Evolutionary conservation across 148 eudicot genomes (phyloP), one percentile per base, ranked within the genome.

Genomic region (Fallopia convolvulus): DNA sequence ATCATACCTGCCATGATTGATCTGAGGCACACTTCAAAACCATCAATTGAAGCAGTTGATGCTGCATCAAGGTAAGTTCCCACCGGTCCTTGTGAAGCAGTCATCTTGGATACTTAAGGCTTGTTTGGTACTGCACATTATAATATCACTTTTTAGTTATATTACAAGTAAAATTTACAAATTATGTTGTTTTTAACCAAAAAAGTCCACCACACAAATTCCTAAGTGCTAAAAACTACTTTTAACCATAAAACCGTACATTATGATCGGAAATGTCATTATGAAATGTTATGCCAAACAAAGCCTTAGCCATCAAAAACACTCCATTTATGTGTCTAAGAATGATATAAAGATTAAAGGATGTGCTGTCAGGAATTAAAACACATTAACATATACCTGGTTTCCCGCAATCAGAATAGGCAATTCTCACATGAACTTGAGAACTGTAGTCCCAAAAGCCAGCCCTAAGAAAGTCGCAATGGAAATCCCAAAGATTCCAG

Each of bases 381-480:
- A 11, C 40, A 63, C 70, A 63, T 30, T 26, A 30, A 4, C 18
- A 20, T 21, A 23, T 58, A 63, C 70, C 39, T 63, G 70, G 17
- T 63, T 26, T 30, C 39, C 33, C 32, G 13, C n/a, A 46, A 10
- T 53, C 65, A 75, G 48, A 26, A 9, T 12, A 10, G 39, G 23
- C 21, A 17, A 8, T 48, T 65, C 18, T 78, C 84, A 92, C 92
- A 93, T 91, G 85, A 76, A 80, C 77, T 80, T 83, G 49, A 92
- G 93, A 76, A 92, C 88, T 47, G 78, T 81, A 33, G 75, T 46
- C 48, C 99, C 99, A 75, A 94, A 92, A 70, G 52, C 93, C 66
- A 89, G 88, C 47, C 94, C 97, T 8, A 94, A 78, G 80, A 92
- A 94, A 65, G 99, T 94, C 33, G 99, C 99, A 32, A 91, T 92